These are phyloP conservation scores for Scheffersomyces stambukii DNA, from an alignment of 1,139 yeast genomes.

Conservation along the genomic window DNA sequence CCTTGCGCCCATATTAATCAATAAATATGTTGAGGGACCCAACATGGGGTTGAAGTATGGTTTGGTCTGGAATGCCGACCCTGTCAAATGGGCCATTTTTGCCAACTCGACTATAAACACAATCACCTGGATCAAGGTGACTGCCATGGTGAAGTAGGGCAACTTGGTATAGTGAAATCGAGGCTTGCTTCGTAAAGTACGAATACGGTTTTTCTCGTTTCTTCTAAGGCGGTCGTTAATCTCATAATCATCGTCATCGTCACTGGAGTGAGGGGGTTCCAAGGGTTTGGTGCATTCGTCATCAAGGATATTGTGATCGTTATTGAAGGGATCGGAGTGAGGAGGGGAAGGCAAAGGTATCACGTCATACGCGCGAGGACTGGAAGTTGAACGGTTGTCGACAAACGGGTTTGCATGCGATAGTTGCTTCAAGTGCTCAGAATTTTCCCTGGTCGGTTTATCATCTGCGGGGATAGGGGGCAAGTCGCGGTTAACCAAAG, in stretches of 20 bases:
- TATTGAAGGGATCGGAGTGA: constrained; percentile 9
- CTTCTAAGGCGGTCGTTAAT: constrained; percentile 13
- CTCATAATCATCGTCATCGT: constrained; percentile 5
- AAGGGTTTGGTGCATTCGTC: too few species aligned
- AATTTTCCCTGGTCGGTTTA: neutral
- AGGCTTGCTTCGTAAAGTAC: constrained; percentile 27
- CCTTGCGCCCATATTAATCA: constrained; percentile 69
- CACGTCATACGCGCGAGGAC: constrained; percentile 5
- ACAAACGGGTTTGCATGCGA: constrained; percentile 6
- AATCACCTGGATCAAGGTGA: constrained; percentile 48
- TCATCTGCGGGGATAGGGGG: constrained; percentile 8
- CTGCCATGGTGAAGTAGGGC: constrained; percentile 45
- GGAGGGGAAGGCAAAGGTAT: constrained; percentile 8
- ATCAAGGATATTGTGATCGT: constrained; percentile 2
- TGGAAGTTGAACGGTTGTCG: constrained; percentile 3
- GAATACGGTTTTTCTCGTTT: constrained; percentile 25
- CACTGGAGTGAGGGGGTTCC: neutral
- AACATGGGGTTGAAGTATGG: constrained; percentile 79
- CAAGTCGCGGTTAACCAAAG: constrained; percentile 7
- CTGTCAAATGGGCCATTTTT: constrained; percentile 57
- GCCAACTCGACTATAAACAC: constrained; percentile 70
- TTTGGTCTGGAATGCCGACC: constrained; percentile 63
- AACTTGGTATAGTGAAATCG: constrained; percentile 42
- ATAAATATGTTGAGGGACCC: constrained; percentile 69
- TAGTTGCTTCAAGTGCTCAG: neutral